Conservation (phyloP, 2,329 filamentous ascomycete species). For the Colletotrichum navitas region DNA sequence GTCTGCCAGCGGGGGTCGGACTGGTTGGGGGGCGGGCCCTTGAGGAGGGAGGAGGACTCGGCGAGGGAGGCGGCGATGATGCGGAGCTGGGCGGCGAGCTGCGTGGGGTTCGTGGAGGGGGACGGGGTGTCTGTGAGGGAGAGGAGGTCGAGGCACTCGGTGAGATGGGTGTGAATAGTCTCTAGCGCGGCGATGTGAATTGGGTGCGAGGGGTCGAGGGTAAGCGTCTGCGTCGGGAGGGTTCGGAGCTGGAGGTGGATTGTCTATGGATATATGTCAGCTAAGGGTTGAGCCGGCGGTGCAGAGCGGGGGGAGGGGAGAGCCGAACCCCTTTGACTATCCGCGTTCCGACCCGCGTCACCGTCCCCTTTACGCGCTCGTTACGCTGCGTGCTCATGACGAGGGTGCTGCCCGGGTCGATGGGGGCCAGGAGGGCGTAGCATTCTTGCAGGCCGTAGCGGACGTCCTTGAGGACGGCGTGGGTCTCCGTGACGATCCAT, state of each 20-base stretch:
- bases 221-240: conserved; percentile 65
- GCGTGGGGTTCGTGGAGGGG: conserved; percentile 69
- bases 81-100: conserved; percentile 68
- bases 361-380: conserved; percentile 90
- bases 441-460: conserved; percentile 86
- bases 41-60: conserved; percentile 65
- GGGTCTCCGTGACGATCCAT: conserved; percentile 67
- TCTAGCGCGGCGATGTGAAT: conserved; percentile 78
- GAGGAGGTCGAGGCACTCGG: conserved; percentile 85
- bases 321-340: conserved; percentile 89
- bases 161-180: conserved; percentile 80
- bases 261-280: conserved; percentile 62
- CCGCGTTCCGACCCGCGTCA: conserved; percentile 90
- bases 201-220: conserved; percentile 61
- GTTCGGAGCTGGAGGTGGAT: conserved; percentile 83
- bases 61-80: conserved; percentile 67
- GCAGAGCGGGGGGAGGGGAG: not conserved
- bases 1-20: conserved; percentile 60
- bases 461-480: conserved; percentile 62
- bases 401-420: conserved; percentile 88
- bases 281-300: not conserved
- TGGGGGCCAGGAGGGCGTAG: conserved; percentile 85
- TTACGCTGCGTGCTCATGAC: conserved; percentile 89
- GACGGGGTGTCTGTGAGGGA: conserved; percentile 67
- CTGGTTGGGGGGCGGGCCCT: conserved; percentile 63